Base-by-base conservation (phyloP, 371 early-diverging fungal species). In the Actinomortierella wolfii region DNA sequence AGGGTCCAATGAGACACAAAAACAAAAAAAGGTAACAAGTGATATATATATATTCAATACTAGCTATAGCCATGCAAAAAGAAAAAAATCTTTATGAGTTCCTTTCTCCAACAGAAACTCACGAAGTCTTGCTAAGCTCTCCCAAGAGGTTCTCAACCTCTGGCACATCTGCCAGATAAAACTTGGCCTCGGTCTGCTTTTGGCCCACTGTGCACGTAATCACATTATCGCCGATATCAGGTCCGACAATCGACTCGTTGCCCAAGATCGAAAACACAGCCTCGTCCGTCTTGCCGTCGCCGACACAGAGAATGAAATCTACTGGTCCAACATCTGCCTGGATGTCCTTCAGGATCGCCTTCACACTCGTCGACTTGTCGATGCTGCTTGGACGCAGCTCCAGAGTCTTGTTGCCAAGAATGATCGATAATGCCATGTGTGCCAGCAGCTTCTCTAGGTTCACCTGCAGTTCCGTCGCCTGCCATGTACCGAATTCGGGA, bases 281-380 rank as follows among this genome's bases (percentile, higher is more conserved):
- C 63, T 98, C 98, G 76, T 97, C 98, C 13, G 94, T 92, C 79
- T 94, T 93, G 28, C 95, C 95, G 64, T 97, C 96, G 45, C 98
- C 97, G 21, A 96, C 78, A 59, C 93, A 92, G 48, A 97, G 73
- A 56, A 93, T 79, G 63, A 92, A 96, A 60, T 92, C 93, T 17
- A 73, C 54, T 0, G 74, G 67, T 13, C 74, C 74, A 25, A 74
- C 57, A 43, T 69, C 67, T 5, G 56, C 60, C 43, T 69, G 76
- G 8, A 92, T 77, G 64, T 96, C 97, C 64, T 84, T 87, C 57
- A 97, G 65, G 52, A 98, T 96, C n/a, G 90, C 85, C 42, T 93
- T 86, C 0, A 93, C 91, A 0, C 94, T 93, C 8, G 90, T 89
- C 0, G 92, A 83, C 76, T 97, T 97, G 75, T 97, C 96, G 56